phyloP scores from a whole-genome alignment of 1,284 basidiomycete genomes.

The Cutaneotrichosporon spelunceum region DNA sequence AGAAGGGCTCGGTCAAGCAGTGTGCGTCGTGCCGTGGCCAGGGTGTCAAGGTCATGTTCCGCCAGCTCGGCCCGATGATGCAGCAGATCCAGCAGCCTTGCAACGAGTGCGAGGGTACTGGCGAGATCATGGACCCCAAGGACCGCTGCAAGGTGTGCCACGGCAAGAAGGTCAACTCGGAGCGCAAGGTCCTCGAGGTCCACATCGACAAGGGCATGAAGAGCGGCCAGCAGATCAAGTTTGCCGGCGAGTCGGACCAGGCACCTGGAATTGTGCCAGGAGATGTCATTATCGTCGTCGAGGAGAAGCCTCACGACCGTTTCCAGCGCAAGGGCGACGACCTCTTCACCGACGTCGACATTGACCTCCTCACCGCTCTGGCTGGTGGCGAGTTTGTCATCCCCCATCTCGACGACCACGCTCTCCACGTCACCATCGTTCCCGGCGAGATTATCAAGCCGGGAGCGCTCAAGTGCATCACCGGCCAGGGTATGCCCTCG shows the following conservation, averaged over 20 bases:
- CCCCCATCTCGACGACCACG: constrained; percentile 90
- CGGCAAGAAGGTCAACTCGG: constrained; percentile 90
- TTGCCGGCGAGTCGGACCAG: constrained; percentile 95
- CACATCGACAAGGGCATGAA: constrained; percentile 99
- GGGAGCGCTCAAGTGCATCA: constrained; percentile 86
- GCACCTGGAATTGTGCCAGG: constrained; percentile 85
- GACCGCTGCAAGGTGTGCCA: constrained; percentile 91
- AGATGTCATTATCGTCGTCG: constrained; percentile 95
- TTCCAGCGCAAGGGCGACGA: constrained; percentile 95
- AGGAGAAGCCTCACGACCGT: constrained; percentile 87
- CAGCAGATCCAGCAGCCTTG: constrained; percentile 98
- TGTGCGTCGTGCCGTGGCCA: constrained; percentile 83
- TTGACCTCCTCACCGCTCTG: constrained; percentile 91
- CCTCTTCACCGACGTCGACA: constrained; percentile 78
- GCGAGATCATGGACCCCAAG: constrained; percentile 91
- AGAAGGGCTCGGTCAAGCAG: constrained; percentile 85
- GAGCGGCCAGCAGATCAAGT: constrained; percentile 92
- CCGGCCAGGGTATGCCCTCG: constrained; percentile 96
- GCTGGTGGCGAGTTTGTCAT: constrained; percentile 88
- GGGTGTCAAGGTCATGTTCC: constrained; percentile 84
- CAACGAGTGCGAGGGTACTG: constrained; percentile 84
- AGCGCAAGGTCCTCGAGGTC: constrained; percentile 97
- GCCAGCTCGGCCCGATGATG: constrained; percentile 97
- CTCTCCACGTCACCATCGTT: constrained; percentile 75
- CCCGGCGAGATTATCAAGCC: constrained; percentile 94